Evolutionary conservation across 1,284 basidiomycete species (phyloP), one percentile per base, ranked within the genome.

Genomic region (Apiotrichum akiyoshidainum): DNA sequence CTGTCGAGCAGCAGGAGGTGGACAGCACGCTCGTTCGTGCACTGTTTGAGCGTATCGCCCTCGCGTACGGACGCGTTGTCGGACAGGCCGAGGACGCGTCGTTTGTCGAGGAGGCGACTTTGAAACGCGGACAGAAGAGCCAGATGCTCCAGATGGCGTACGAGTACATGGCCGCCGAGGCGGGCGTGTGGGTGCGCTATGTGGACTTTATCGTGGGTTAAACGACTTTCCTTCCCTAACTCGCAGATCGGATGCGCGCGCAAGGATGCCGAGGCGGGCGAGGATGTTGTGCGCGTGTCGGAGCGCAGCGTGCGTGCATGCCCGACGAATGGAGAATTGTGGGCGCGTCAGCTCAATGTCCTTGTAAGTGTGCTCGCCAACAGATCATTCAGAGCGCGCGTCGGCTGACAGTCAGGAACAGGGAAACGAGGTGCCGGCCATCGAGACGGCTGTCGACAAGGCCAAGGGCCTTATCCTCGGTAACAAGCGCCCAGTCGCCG

Each of bases 41-140:
- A 2, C 78, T 92, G 1, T 90, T 87, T 67, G 90, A 94, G 72
- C 84, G 92, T 12, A 86, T 89, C 0, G 85, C 92, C 47, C 79
- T 86, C 2, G 85, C 60, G n/a, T 72, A 70, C 53, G 61, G 68
- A 19, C 54, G 55, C 12, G 65, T 89, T 63, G 86, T 86, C 1
- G 86, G 85, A 5, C 9, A 14, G 1, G 31, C 52, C 1, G 55
- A 61, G 37, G 61, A 61, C 7, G 65, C 65, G 33, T 67, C 89
- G 85, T 59, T 52, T 87, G 68, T 76, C 7, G 83, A 83, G 1
- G 88, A 88, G 64, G 76, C 83, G 19, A 49, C 41, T 83, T 87
- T 61, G 37, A 57, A 50, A 16, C 54, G 37, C 14, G 37, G 37
- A 16, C 12, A 37, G 14, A 37, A 59, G 33, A 53, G 40, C 9